Base-by-base conservation (phyloP, 768 basidiomycete species). In the Chalciporus sphaerocephalus region DNA sequence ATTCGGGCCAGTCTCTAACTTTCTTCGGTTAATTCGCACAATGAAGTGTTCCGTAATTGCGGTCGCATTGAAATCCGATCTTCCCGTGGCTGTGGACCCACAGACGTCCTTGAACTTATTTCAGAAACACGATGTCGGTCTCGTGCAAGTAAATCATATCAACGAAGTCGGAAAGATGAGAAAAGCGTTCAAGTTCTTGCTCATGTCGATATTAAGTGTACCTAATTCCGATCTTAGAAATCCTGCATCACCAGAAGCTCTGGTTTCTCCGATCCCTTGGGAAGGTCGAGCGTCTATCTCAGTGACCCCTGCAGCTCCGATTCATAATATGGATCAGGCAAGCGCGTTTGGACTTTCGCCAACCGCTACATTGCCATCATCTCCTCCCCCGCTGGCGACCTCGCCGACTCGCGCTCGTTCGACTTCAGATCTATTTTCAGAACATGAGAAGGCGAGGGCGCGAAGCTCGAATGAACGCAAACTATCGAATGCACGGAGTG, bases 11-110 rank as follows among this genome's bases (percentile, higher is more conserved):
- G 74, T 94, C 15, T 74, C 80, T 60, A 74, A 74, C 23, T 73
- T 90, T 38, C 71, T 94, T 24, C 74, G 74, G 55, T 67, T 75
- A 47, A 84, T 80, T 64, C 70, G 68, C 55, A 69, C 73, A 41
- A 67, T 80, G 58, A 76, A 76, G 47, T 67, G 86, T 28, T 78
- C 87, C 8, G 69, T 78, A 20, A 74, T 95, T 36, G 86, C 92
- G 11, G 71, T 97, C 12, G 91, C 89, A 4, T 92, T 92, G 70
- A 97, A 96, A 64, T 83, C 84, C 5, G 89, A 95, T 58, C 68
- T 85, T 16, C 72, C 73, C 16, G 70, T 69, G 30, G 69, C 69
- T 32, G 71, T 90, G n/a, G 74, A 84, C 52, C 79, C 85, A 9
- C 66, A 72, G 42, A 66, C 65, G 38, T 82, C 80, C 4, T 54